These are phyloP conservation scores for Podospora sp. DNA, from an alignment of 495 filamentous ascomycete genomes.

Conservation along the genomic window DNA sequence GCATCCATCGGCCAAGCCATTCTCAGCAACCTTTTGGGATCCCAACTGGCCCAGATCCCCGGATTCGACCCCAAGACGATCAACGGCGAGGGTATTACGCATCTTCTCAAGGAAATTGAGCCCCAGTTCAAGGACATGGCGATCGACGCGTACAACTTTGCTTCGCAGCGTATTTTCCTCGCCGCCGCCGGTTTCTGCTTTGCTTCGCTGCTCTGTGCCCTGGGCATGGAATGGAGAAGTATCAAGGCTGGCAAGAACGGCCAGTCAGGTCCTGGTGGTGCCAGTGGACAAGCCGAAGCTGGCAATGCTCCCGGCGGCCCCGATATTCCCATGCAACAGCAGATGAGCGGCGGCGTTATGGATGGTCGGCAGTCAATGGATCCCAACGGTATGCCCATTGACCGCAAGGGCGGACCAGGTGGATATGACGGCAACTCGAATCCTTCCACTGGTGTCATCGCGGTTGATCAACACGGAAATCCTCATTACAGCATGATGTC, in stretches of 20 bases:
- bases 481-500: slow-evolving; percentile 16
- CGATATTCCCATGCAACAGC: not conserved
- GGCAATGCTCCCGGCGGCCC: not conserved
- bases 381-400: not conserved
- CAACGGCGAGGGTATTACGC: slow-evolving; percentile 60
- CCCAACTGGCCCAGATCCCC: slow-evolving; percentile 47
- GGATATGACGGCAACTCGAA: slow-evolving; percentile 13
- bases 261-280: slow-evolving; percentile 27
- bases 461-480: not conserved
- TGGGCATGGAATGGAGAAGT: slow-evolving; percentile 64
- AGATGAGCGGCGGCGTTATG: not conserved
- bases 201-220: slow-evolving; percentile 50
- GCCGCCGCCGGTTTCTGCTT: slow-evolving; percentile 57
- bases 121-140: slow-evolving; percentile 45
- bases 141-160: slow-evolving; percentile 59
- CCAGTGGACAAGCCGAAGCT: not conserved
- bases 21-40: slow-evolving; percentile 61
- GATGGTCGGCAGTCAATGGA: slow-evolving; percentile 8
- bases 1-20: slow-evolving; percentile 65
- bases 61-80: slow-evolving; percentile 52
- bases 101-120: slow-evolving; percentile 49
- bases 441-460: not conserved
- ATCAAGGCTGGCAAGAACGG: slow-evolving; percentile 50
- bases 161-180: slow-evolving; percentile 56
- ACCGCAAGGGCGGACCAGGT: not conserved